Conservation (phyloP, 371 early-diverging fungal genomes). For the Amoeboaphelidium protococcarum region DNA sequence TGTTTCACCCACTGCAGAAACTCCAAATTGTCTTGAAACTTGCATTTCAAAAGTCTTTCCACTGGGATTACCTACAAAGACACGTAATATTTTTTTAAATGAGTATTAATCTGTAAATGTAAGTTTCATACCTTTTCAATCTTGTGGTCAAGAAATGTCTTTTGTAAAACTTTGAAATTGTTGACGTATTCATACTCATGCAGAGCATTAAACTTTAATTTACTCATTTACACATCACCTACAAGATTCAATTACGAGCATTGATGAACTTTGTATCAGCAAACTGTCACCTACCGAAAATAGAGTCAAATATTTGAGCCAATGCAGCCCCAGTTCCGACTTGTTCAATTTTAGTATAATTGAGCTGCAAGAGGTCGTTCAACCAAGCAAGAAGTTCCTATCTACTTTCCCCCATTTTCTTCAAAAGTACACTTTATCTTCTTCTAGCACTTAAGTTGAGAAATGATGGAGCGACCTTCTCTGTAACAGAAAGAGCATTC, state of each 20-base stretch:
- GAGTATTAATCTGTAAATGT: too few relatives aligned
- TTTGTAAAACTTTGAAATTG: slow-evolving; percentile 74
- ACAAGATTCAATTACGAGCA: too few relatives aligned
- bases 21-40: slow-evolving; percentile 88
- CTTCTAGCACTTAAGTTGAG: too few relatives aligned
- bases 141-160: slow-evolving; percentile 44
- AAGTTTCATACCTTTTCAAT: slow-evolving; percentile 31
- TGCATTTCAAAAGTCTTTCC: slow-evolving; percentile 59
- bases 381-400: slow-evolving; percentile 70
- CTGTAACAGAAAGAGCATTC: too few relatives aligned
- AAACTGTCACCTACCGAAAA: too few relatives aligned
- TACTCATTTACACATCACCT: neutral
- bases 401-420: slow-evolving; percentile 43
- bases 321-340: slow-evolving; percentile 45
- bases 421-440: too few relatives aligned
- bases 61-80: slow-evolving; percentile 38
- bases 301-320: slow-evolving; percentile 2
- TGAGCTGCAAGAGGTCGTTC: slow-evolving; percentile 59
- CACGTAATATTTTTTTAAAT: neutral
- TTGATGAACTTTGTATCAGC: too few relatives aligned
- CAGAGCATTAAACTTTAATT: slow-evolving; percentile 2
- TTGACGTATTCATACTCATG: slow-evolving; percentile 71
- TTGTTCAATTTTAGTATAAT: slow-evolving; percentile 74
- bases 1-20: slow-evolving; percentile 15
- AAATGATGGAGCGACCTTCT: too few relatives aligned